Percentiles rank a stretch among this genome's conserved stretches.
These are phyloP conservation scores for Pascua sp. DNA, from an alignment of 1,284 basidiomycete species.

Conservation along the genomic window DNA sequence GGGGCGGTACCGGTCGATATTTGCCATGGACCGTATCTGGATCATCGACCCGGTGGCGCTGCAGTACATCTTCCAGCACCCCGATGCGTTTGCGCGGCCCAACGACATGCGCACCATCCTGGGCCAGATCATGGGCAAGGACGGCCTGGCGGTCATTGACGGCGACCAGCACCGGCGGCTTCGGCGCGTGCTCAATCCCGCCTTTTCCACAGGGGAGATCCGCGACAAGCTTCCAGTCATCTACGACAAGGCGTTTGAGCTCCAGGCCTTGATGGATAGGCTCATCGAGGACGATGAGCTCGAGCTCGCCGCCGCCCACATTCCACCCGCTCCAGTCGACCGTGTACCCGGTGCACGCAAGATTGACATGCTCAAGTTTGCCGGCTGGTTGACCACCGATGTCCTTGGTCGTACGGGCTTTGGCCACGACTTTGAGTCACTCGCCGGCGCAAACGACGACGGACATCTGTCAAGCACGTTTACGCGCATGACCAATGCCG, in stretches of 20 bases:
- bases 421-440: constrained; percentile 54
- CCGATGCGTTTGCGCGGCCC: constrained; percentile 4
- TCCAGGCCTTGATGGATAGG: constrained; percentile 26
- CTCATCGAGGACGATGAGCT: background rate
- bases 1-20: background rate
- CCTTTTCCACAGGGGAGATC: constrained; percentile 42
- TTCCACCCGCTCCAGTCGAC: constrained; percentile 16
- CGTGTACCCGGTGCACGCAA: constrained; percentile 8
- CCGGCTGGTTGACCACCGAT: constrained; percentile 62
- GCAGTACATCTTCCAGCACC: background rate
- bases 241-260: constrained; percentile 59
- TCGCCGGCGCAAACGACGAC: constrained; percentile 8
- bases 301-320: background rate
- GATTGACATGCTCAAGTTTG: constrained; percentile 58
- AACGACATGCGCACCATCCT: background rate
- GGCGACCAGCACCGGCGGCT: constrained; percentile 55
- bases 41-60: constrained; percentile 2
- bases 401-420: constrained; percentile 66
- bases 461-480: background rate
- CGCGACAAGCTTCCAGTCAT: constrained; percentile 55
- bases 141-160: background rate
- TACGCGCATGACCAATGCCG: background rate
- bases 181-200: constrained; percentile 50
- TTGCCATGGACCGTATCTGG: constrained; percentile 3
- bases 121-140: constrained; percentile 1